Evolutionary conservation across 305 asterid species (phyloP).

Genomic region (Solanum hybrid): DNA sequence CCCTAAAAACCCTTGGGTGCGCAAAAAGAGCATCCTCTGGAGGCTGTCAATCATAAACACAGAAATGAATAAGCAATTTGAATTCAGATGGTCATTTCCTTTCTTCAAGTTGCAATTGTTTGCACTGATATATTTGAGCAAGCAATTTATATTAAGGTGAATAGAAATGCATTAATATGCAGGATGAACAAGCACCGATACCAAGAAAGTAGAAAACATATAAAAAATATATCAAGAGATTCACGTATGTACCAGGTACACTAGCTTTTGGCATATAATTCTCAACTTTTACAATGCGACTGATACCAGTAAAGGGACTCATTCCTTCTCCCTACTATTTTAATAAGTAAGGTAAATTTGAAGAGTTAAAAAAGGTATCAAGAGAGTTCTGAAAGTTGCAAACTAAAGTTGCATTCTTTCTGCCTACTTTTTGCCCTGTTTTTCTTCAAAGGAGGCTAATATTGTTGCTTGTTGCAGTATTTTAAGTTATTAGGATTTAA

Average conservation of each 20-base stretch:
- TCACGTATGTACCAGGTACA: not conserved
- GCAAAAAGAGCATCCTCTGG: constrained; percentile 95
- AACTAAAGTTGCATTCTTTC: not conserved
- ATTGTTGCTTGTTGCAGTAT: not conserved
- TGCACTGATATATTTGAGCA: not conserved
- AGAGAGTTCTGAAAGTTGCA: not conserved
- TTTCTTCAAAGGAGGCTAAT: not conserved
- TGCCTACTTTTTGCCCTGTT: not conserved
- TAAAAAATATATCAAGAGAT: not conserved
- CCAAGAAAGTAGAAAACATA: not conserved
- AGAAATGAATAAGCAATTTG: constrained; percentile 3
- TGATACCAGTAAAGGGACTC: not conserved
- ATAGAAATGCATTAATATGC: not conserved
- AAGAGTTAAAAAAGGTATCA: not conserved
- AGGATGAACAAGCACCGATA: not conserved
- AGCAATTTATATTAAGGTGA: not conserved
- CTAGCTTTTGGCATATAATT: not conserved
- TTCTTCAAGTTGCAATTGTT: not conserved
- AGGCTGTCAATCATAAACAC: constrained; percentile 43
- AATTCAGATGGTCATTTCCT: constrained; percentile 4
- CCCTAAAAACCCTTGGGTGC: constrained; percentile 92
- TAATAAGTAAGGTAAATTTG: not conserved
- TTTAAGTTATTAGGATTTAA: not conserved
- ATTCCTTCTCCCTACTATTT: not conserved
- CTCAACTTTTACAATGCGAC: not conserved